phyloP scores from a whole-genome alignment of 2,329 filamentous ascomycete genomes.

The Exutisphaerella laricina region DNA sequence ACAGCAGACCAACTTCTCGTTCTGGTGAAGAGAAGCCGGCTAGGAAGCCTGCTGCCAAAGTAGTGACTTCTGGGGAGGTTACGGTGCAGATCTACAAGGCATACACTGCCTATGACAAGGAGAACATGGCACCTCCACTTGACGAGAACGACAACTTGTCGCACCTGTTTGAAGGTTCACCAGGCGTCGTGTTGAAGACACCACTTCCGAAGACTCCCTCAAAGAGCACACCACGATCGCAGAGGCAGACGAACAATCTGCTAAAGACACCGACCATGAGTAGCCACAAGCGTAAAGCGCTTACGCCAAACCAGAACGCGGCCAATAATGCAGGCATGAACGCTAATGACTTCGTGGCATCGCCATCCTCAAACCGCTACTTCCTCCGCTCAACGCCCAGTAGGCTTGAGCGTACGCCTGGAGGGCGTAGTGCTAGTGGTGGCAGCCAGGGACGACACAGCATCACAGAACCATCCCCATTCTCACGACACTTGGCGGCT shows the following conservation, averaged over 20 bases:
- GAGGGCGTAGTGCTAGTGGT: constrained; percentile 24
- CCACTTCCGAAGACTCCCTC: constrained; percentile 53
- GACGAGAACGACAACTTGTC: constrained; percentile 50
- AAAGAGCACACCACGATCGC: constrained; percentile 46
- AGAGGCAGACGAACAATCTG: constrained; percentile 31
- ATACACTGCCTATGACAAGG: constrained; percentile 50
- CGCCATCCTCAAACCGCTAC: constrained; percentile 32
- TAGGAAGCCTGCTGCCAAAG: constrained; percentile 11
- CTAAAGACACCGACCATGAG: constrained; percentile 43
- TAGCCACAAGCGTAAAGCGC: constrained; percentile 32
- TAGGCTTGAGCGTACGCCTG: constrained; percentile 33
- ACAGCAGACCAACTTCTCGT: constrained; percentile 7
- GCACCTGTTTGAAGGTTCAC: constrained; percentile 61
- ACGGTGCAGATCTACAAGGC: constrained; percentile 31
- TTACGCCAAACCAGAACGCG: constrained; percentile 28
- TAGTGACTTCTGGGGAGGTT: constrained; percentile 12
- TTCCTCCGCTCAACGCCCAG: constrained; percentile 37
- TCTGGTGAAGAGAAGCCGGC: constrained; percentile 6
- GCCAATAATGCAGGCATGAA: constrained; percentile 20
- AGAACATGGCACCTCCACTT: constrained; percentile 47
- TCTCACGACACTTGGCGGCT: constrained; percentile 59
- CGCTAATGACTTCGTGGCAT: constrained; percentile 34
- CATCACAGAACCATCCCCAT: constrained; percentile 46
- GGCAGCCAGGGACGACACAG: constrained; percentile 11
- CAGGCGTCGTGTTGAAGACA: constrained; percentile 51